Conservation (phyloP, 805 yeast species). For the Saccharomyces kudriavzevii region DNA sequence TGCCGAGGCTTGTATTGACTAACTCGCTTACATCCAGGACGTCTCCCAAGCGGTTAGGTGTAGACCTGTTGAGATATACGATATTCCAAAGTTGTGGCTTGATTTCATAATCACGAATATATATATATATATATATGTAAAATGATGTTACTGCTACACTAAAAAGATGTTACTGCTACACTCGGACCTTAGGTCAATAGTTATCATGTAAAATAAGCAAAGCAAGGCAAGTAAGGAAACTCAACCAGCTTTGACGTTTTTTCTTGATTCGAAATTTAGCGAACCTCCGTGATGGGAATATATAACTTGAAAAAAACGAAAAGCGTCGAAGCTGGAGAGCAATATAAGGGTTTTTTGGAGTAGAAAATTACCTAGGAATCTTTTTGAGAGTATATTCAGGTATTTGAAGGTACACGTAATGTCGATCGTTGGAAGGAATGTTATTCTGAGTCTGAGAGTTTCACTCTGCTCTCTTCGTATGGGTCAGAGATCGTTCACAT, state of each 20-base stretch:
- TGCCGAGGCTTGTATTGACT: slow-evolving; percentile 41
- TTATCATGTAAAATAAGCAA: not conserved
- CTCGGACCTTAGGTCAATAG: not conserved
- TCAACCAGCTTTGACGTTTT: not conserved
- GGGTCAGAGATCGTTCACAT: slow-evolving; percentile 7
- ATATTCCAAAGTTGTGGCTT: slow-evolving; percentile 49
- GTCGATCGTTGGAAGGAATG: not conserved
- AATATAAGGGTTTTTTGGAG: not conserved
- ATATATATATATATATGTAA: not conserved
- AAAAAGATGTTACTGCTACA: too few species aligned
- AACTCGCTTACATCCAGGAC: slow-evolving; percentile 38
- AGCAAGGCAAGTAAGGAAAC: not conserved
- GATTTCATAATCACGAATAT: not conserved
- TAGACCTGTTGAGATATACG: slow-evolving; percentile 42
- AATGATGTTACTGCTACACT: too few species aligned
- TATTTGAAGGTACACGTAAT: not conserved
- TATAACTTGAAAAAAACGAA: not conserved
- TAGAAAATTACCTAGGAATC: not conserved
- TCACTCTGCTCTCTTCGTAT: not conserved
- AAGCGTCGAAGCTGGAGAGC: not conserved
- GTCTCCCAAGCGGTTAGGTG: slow-evolving; percentile 40
- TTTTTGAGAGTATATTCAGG: not conserved
- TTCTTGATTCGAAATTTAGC: not conserved
- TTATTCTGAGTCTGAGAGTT: not conserved
- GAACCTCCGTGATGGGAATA: not conserved